Evolutionary conservation across 768 basidiomycete genomes (phyloP).

Genomic region (Boletus rubroflammeus): DNA sequence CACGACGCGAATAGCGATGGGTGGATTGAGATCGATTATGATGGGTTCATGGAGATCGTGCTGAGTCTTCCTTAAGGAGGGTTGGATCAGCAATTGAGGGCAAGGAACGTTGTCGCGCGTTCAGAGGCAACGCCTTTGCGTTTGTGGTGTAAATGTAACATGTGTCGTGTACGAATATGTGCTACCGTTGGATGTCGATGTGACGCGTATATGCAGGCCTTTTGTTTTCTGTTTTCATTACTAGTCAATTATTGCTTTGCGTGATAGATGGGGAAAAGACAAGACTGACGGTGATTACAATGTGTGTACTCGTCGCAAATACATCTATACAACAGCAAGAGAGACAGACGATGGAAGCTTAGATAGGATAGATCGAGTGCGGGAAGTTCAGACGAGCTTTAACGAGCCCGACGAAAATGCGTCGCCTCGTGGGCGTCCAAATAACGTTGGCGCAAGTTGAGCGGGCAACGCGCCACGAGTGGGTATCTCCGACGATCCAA

Average conservation of each 20-base stretch:
- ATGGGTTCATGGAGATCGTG: slow-evolving; percentile 51
- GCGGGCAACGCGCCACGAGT: slow-evolving; percentile 23
- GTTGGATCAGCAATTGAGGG: neutral
- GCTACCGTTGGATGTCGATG: neutral
- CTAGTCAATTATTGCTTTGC: neutral
- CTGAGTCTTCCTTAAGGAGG: slow-evolving; percentile 39
- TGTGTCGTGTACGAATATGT: slow-evolving; percentile 12
- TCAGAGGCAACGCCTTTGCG: neutral
- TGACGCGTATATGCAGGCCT: neutral
- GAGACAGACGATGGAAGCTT: neutral
- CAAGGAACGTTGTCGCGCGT: neutral
- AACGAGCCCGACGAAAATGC: slow-evolving; percentile 27
- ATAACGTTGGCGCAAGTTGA: slow-evolving; percentile 19
- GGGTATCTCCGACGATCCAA: slow-evolving; percentile 39
- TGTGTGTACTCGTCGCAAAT: neutral
- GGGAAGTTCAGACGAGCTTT: slow-evolving; percentile 12
- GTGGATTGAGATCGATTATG: slow-evolving; percentile 53
- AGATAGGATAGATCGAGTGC: neutral
- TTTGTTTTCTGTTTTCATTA: neutral
- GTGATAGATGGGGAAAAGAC: neutral
- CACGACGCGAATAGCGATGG: slow-evolving; percentile 62
- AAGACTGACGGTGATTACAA: neutral
- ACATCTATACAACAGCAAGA: neutral
- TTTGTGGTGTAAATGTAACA: neutral
- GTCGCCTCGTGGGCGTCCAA: slow-evolving; percentile 33